Percentiles rank a stretch among this genome's conserved stretches.
These are phyloP conservation scores for Eucalyptus erythrocorys DNA, from an alignment of 345 rosid genomes.

Conservation along the genomic window DNA sequence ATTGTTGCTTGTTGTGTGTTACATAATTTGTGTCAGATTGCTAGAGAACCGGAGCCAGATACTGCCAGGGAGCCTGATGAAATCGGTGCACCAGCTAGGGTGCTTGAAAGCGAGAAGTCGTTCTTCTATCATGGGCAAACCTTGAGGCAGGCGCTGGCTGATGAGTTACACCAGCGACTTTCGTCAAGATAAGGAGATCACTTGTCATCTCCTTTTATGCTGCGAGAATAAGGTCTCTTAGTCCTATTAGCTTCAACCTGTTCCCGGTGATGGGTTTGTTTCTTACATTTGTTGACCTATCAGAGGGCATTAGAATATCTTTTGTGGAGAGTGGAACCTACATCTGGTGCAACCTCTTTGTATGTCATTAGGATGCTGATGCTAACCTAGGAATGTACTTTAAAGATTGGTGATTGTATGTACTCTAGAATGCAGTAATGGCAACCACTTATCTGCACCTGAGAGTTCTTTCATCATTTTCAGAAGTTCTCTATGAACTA, in stretches of 20 bases:
- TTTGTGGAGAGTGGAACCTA: not conserved
- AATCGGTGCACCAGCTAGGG: slow-evolving; percentile 52
- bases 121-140: slow-evolving; percentile 68
- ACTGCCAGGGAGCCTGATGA: slow-evolving; percentile 80
- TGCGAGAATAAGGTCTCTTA: not conserved
- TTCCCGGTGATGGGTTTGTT: not conserved
- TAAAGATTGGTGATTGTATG: not conserved
- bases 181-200: slow-evolving; percentile 41
- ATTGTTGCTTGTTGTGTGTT: slow-evolving; percentile 96
- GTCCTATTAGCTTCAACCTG: not conserved
- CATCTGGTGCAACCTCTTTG: not conserved
- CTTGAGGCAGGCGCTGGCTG: slow-evolving; percentile 91
- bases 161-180: slow-evolving; percentile 91
- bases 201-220: not conserved
- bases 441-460: not conserved
- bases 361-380: not conserved
- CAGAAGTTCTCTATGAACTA: not conserved
- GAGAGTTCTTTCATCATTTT: not conserved
- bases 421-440: not conserved
- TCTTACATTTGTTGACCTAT: not conserved
- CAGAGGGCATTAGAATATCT: not conserved
- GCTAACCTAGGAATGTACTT: not conserved
- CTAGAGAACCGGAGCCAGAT: slow-evolving; percentile 96
- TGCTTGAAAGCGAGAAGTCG: slow-evolving; percentile 77
- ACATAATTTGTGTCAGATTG: slow-evolving; percentile 95